phyloP scores from a whole-genome alignment of 2,329 filamentous ascomycete species.

The Sclerotinia glacialis region DNA sequence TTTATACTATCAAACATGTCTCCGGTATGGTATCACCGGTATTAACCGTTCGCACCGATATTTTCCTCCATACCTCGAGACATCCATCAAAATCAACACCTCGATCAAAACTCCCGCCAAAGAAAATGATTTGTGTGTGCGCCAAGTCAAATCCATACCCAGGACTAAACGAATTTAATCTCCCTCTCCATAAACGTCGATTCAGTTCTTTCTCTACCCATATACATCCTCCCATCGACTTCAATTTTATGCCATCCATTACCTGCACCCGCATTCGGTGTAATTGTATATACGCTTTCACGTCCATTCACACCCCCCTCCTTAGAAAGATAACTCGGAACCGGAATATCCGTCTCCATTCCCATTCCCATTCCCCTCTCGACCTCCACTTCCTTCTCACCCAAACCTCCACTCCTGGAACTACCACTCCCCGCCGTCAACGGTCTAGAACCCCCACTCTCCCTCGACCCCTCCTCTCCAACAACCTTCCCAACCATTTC shows the following conservation, averaged over 20 bases:
- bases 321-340: neutral
- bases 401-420: neutral
- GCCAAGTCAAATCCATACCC: too few species aligned
- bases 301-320: neutral
- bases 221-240: neutral
- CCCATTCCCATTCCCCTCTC: neutral
- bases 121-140: too few species aligned
- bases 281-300: neutral
- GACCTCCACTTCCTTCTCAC: neutral
- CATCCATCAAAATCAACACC: neutral
- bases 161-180: neutral
- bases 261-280: neutral
- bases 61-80: too few species aligned
- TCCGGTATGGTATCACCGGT: too few species aligned
- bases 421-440: neutral
- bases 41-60: too few species aligned
- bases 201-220: neutral
- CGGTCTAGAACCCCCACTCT: neutral
- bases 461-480: neutral
- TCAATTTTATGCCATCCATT: neutral
- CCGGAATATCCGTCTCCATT: neutral
- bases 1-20: too few species aligned
- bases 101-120: too few species aligned
- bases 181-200: neutral
- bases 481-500: neutral